Conservation (phyloP, 2,329 filamentous ascomycete species). For the Penicillium carneum region DNA sequence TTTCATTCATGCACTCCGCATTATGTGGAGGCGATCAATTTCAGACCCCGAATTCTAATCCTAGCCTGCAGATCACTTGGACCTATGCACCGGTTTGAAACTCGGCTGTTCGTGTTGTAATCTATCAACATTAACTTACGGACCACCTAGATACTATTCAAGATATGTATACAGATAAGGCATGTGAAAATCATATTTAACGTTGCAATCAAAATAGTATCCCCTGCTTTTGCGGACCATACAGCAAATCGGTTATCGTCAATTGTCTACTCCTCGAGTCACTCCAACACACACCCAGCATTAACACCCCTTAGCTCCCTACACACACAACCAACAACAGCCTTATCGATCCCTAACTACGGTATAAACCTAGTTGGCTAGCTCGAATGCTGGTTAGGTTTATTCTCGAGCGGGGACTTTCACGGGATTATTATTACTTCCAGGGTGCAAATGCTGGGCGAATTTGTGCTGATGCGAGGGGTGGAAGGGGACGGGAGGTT, state of each 20-base stretch:
- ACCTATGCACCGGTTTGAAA: background rate
- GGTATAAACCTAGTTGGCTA: conserved; percentile 39
- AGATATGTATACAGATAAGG: background rate
- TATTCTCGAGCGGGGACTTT: conserved; percentile 15
- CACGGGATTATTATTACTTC: conserved; percentile 14
- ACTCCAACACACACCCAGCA: background rate
- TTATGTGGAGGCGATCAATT: background rate
- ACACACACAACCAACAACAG: background rate
- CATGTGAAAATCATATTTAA: background rate
- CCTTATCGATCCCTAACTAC: conserved; percentile 12
- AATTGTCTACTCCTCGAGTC: too few species aligned
- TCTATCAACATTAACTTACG: too few species aligned
- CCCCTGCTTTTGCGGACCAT: background rate
- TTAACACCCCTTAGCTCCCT: conserved; percentile 2
- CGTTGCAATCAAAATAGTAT: background rate
- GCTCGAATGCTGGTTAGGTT: conserved; percentile 35
- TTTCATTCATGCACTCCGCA: background rate
- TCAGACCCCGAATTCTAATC: too few species aligned
- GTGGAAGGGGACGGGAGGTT: conserved; percentile 26
- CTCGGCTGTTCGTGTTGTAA: background rate
- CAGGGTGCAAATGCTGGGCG: background rate
- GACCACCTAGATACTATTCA: background rate
- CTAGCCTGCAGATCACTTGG: background rate
- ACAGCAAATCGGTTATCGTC: background rate
- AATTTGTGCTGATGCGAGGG: conserved; percentile 32